A percentile compares a stretch with the other conserved stretches of the same genome.
phyloP scores from a whole-genome alignment of 164 flowering plant genomes.

The Saururus chinensis region DNA sequence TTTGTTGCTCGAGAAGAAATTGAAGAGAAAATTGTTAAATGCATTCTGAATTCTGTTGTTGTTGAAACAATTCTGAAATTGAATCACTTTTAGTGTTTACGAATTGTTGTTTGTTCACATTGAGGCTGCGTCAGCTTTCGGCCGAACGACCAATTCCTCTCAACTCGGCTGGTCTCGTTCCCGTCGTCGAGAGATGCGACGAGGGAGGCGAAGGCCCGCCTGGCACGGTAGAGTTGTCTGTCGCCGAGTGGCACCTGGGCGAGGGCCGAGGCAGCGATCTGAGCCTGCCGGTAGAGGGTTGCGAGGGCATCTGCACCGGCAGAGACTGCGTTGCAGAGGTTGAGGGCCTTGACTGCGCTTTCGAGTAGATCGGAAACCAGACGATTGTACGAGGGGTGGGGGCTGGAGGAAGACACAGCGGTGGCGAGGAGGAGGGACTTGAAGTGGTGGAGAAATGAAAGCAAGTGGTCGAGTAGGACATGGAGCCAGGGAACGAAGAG shows the following conservation, averaged over 20 bases:
- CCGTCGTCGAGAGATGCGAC: neutral
- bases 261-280: conserved; percentile 35
- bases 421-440: conserved; percentile 2
- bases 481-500: conserved; percentile 45
- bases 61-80: too few species aligned
- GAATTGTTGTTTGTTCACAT: too few species aligned
- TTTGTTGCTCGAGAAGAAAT: too few species aligned
- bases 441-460: conserved; percentile 37
- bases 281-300: conserved; percentile 35
- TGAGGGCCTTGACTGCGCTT: conserved; percentile 50
- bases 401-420: neutral
- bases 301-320: conserved; percentile 42
- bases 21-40: too few species aligned
- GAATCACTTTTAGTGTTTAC: too few species aligned
- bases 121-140: too few species aligned
- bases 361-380: conserved; percentile 35
- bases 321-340: conserved; percentile 47
- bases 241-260: conserved; percentile 24
- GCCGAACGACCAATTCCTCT: conserved; percentile 7
- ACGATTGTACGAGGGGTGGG: neutral
- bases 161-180: neutral
- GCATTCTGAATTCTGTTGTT: too few species aligned
- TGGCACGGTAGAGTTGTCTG: conserved; percentile 46
- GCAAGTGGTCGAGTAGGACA: conserved; percentile 31
- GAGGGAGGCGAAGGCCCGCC: conserved; percentile 24